Percentiles rank a stretch among this genome's conserved stretches.
phyloP scores from a whole-genome alignment of 768 basidiomycete genomes.

The Amanita molliuscula region DNA sequence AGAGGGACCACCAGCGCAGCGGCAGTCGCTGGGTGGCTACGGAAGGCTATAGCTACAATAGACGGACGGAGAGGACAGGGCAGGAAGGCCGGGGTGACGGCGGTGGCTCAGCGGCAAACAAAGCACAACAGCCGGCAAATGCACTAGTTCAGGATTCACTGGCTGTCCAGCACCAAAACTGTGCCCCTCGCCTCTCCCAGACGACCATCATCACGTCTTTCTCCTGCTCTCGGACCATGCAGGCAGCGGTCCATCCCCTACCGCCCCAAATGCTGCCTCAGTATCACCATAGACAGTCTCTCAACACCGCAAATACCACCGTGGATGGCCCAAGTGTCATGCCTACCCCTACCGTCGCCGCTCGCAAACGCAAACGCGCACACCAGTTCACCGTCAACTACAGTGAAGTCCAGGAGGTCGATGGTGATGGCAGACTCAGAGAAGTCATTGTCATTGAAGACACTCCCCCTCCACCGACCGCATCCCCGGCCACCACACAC shows the following conservation, averaged over 20 bases:
- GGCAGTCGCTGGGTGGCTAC: not conserved
- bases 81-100: conserved; percentile 8
- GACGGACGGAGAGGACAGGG: not conserved
- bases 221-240: conserved; percentile 48
- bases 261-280: conserved; percentile 52
- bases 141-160: conserved; percentile 29
- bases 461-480: conserved; percentile 76
- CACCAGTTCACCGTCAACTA: conserved; percentile 78
- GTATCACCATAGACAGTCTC: conserved; percentile 48
- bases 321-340: conserved; percentile 50
- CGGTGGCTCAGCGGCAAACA: conserved; percentile 18
- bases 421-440: conserved; percentile 62
- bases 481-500: conserved; percentile 66
- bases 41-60: not conserved
- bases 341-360: conserved; percentile 60
- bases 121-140: conserved; percentile 13
- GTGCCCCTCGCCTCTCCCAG: conserved; percentile 18
- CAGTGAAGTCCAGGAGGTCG: conserved; percentile 83
- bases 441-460: conserved; percentile 93
- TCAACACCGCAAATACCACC: conserved; percentile 31
- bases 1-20: not conserved
- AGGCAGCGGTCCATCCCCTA: conserved; percentile 62
- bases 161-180: conserved; percentile 28
- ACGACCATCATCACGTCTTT: conserved; percentile 41
- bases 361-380: conserved; percentile 77